Conservation (phyloP, 129 eudicot species). For the Pulicaria dysenterica region DNA sequence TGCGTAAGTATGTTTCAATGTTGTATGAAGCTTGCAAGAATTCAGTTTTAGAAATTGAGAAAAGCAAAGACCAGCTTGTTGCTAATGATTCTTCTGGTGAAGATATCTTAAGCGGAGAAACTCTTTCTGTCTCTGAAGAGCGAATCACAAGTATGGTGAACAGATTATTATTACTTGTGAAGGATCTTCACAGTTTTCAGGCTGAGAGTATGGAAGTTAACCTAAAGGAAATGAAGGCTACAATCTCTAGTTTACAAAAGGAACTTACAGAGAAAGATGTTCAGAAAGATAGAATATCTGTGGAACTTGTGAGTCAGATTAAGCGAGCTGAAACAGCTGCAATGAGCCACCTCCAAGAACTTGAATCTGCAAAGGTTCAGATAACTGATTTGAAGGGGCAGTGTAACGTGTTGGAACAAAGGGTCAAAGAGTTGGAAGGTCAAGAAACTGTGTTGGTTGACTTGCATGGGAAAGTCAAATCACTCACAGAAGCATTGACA, state of each 20-base stretch:
- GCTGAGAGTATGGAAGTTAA: slow-evolving; percentile 42
- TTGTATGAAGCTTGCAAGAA: slow-evolving; percentile 69
- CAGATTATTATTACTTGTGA: slow-evolving; percentile 51
- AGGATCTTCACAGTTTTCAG: slow-evolving; percentile 45
- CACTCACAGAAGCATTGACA: slow-evolving; percentile 57
- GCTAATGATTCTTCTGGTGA: slow-evolving; percentile 39
- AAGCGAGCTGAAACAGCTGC: slow-evolving; percentile 82
- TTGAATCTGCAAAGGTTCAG: slow-evolving; percentile 51
- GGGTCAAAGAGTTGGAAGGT: slow-evolving; percentile 56
- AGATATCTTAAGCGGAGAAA: slow-evolving; percentile 32
- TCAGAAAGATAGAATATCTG: slow-evolving; percentile 71
- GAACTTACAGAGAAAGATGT: slow-evolving; percentile 86
- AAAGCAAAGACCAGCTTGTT: slow-evolving; percentile 46
- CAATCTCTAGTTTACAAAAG: slow-evolving; percentile 65
- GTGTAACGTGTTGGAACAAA: slow-evolving; percentile 50
- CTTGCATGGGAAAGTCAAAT: slow-evolving; percentile 50
- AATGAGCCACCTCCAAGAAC: slow-evolving; percentile 59
- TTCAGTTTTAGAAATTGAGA: slow-evolving; percentile 58
- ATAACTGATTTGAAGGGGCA: slow-evolving; percentile 52
- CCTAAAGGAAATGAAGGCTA: slow-evolving; percentile 63
- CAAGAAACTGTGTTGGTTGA: slow-evolving; percentile 46
- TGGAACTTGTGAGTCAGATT: slow-evolving; percentile 79
- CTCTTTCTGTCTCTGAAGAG: slow-evolving; percentile 46
- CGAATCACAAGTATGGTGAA: slow-evolving; percentile 42
- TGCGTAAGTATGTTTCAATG: slow-evolving; percentile 46